Evolutionary conservation across 305 asterid genomes (phyloP).

Genomic region (Ajuga reptans): DNA sequence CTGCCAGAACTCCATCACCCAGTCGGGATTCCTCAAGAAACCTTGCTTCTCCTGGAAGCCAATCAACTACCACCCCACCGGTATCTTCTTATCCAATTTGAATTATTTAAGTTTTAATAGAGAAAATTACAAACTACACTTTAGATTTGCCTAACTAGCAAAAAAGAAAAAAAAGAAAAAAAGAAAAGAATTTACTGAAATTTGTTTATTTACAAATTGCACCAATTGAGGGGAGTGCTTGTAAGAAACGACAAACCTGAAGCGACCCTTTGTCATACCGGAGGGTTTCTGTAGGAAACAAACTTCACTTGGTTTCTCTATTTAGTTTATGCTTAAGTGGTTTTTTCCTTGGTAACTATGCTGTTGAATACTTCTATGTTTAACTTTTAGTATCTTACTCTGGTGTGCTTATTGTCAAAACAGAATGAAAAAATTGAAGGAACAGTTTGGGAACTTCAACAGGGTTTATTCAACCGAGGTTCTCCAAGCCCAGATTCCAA

Average conservation of each 20-base stretch:
- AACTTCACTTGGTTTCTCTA: not conserved
- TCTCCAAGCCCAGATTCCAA: conserved; percentile 51
- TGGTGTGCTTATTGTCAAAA: not conserved
- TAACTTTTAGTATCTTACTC: conserved; percentile 3
- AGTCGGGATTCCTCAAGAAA: conserved; percentile 39
- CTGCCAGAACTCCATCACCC: conserved; percentile 64
- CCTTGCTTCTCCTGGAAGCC: conserved; percentile 47
- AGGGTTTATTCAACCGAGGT: conserved; percentile 46
- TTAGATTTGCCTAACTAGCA: not conserved
- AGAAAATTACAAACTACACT: not conserved
- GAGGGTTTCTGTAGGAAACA: not conserved
- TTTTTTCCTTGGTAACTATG: too few species aligned
- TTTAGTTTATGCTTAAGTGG: too few species aligned
- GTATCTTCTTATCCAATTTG: conserved; percentile 28
- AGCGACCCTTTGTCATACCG: not conserved
- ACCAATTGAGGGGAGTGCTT: not conserved
- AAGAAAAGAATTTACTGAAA: too few species aligned
- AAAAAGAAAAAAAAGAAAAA: too few species aligned
- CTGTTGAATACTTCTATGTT: not conserved
- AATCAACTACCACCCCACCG: conserved; percentile 34
- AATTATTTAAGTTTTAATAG: too few species aligned
- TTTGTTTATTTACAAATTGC: not conserved
- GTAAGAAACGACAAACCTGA: not conserved
- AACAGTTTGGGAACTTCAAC: conserved; percentile 67
- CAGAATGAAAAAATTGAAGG: conserved; percentile 62